Evolutionary conservation across 148 eudicot species (phyloP), one percentile per base, ranked within the genome.

Genomic region (Cornus controversa): DNA sequence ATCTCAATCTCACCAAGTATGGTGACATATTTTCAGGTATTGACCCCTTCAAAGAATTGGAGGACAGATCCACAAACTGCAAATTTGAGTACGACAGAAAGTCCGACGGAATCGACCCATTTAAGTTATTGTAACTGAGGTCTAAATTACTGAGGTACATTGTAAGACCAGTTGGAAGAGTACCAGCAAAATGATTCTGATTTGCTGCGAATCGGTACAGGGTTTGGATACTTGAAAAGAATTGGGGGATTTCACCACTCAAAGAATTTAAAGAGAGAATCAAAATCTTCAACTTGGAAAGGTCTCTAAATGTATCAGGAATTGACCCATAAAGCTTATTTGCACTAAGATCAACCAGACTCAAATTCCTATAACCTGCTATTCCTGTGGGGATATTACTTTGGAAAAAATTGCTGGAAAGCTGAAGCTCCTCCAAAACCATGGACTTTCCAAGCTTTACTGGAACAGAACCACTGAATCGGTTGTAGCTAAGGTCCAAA

Each of bases 191-290:
- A 0, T 0, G 6, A 79, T 95, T 93, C 76, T 71, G 85, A 76
- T 93, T 80, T 1, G 96, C 98, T 13, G 96, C 94, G 80, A 95
- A 94, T 53, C 96, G 84, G 69, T 20, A 25, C 23, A 94, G 85
- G 34, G 88, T 80, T 50, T 47, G 74, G 53, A 90, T 75, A 10
- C 3, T 79, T 8, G 87, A 50, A 68, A 91, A 72, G 24, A 40
- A 76, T 26, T 14, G 13, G 0, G 98, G 97, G 70, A 95, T 86
- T 78, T 27, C 79, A 68, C 97, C 97, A 14, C 57, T 66, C 68
- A 95, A 85, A 0, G 2, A 11, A 66, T 95, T 95, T 24, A 71
- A 60, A 47, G 98, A 95, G 5, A 95, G 74, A 28, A 91, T 78
- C 75, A 95, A 75, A 11, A 65, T 54, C 64, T 83, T 37, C 77